Conservation (phyloP, 257 asterid genomes). For the Gardenia jasminoides region DNA sequence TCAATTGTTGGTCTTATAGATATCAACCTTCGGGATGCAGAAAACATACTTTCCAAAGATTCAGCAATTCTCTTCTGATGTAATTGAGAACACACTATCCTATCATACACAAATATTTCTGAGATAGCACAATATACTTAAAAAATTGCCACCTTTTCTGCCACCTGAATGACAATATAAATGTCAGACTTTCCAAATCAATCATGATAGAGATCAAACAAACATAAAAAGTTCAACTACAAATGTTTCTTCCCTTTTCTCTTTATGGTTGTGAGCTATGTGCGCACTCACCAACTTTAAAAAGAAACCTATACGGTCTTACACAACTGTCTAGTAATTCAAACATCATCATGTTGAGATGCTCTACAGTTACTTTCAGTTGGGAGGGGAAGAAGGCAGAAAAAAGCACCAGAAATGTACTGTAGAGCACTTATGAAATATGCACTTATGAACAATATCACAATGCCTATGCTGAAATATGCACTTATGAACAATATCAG, state of each 20-base stretch:
- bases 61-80: neutral
- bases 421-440: too few species aligned
- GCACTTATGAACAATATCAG: too few species aligned
- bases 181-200: neutral
- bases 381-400: neutral
- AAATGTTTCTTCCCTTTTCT: neutral
- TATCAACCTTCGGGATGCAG: neutral
- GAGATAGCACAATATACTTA: neutral
- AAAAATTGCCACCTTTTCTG: neutral
- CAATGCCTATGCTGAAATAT: too few species aligned
- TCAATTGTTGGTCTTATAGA: neutral
- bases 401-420: neutral
- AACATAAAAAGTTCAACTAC: neutral
- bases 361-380: neutral
- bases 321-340: neutral
- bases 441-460: too few species aligned
- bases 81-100: neutral
- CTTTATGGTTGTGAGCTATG: neutral
- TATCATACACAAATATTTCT: neutral
- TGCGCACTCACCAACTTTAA: neutral
- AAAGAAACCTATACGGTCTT: neutral
- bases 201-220: neutral
- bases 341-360: neutral
- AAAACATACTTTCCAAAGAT: neutral
- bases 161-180: neutral